Base-by-base conservation (phyloP, 768 basidiomycete species). In the Rhodotorula sphaerocarpa region DNA sequence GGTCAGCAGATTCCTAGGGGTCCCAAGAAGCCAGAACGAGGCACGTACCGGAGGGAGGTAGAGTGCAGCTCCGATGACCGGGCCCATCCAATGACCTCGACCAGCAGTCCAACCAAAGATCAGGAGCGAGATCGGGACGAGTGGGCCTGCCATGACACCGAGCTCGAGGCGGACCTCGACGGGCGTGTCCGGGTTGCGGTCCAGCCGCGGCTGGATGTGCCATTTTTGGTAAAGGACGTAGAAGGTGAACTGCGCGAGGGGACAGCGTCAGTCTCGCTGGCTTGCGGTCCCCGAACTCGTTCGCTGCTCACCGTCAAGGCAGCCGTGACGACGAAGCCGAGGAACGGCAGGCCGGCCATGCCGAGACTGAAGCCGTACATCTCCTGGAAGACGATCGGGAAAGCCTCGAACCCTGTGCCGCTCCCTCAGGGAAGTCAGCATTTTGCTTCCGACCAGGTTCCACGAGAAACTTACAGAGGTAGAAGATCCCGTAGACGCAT, bases 91-190 rank as follows among this genome's bases (percentile, higher is more conserved):
- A 47, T 36, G 34, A 7, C 12, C 7, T 3, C 6, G n/a, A 14
- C 53, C 61, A 3, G 73, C 58, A 0, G 72, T 63, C 75, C 74
- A 76, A 1, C 71, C 74, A 57, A 74, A 73, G 65, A 71, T 70
- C 50, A 74, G 64, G 2, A 74, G 63, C 27, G 60, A 58, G 59
- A 72, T 51, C 47, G 72, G 71, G 45, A 62, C 57, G 55, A 63
- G 50, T 15, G 56, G 39, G 15, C 50, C 45, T 1, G 59, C 68
- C 58, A 68, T 5, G 54, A 71, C 3, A 15, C 55, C 66, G 50
- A 63, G 15, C 33, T 60, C 46, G 43, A 71, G 50, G 31, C 65
- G 59, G 5, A 23, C 23, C 53, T 70, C 62, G 52, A 67, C 64
- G 14, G 50, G 42, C 14, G 48, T 21, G 39, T 57, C 21, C 14